Base-by-base conservation (phyloP, 345 rosid species). In the Linum usitatissimum region DNA sequence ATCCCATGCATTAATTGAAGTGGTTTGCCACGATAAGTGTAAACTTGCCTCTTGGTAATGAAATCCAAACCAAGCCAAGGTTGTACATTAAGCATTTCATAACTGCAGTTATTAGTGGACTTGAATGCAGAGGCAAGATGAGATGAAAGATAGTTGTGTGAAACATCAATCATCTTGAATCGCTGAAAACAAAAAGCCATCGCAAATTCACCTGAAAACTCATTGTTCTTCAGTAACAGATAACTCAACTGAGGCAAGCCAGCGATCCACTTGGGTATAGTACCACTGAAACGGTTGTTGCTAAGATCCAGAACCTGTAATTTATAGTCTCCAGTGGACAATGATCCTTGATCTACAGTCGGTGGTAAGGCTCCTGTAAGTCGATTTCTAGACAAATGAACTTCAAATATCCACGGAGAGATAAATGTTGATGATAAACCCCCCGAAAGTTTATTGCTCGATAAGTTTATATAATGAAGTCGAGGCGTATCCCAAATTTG, bases 181-280 rank as follows among this genome's bases (percentile, higher is more conserved):
- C 10, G 28, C 17, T 57, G 12, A 10, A n/a, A 0, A 21, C 74
- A 74, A 0, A 66, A 58, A 10, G 30, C 70, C 4, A 0, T 18
- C 2, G 68, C 68, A 36, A 74, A 30, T 1, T 49, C 9, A 14
- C 74, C 78, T 1, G 13, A 20, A 3, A 74, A 57, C 15, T 15
- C 1, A 48, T 70, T 74, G 18, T 56, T 18, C 0, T 62, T 58
- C 60, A 74, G 0, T 0, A 1, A 17, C 30, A 74, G 60, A 12
- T 0, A 20, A 0, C 0, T 0, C 57, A 68, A 55, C 18, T 0
- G 0, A 4, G 12, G 53, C 0, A 55, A 0, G 7, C 56, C 53
- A 12, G 28, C 30, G 0, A 74, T 59, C 71, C 75, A 72, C 15
- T 63, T 4, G 0, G 76, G 76, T 61, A 79, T 61, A 0, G 8